These are phyloP conservation scores for Rutstroemia sp. DNA, from an alignment of 2,329 filamentous ascomycete species.

Conservation along the genomic window DNA sequence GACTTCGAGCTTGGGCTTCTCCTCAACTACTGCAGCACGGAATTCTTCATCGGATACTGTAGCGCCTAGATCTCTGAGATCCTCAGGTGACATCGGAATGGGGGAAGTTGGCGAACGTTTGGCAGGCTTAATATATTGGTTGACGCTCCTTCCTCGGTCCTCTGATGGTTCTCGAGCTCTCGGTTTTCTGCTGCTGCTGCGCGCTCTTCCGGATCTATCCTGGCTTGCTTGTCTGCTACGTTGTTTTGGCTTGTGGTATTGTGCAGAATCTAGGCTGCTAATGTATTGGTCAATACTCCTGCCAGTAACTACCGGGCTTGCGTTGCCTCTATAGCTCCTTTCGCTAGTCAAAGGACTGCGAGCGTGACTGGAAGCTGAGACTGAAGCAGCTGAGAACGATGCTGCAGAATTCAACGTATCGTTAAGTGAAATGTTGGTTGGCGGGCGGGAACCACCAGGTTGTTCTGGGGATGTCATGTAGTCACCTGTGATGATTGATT, in stretches of 20 bases:
- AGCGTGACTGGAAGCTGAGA: slow-evolving; percentile 44
- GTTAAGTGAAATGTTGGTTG: neutral
- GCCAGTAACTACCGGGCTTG: slow-evolving; percentile 51
- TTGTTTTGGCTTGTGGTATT: slow-evolving; percentile 49
- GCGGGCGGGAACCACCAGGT: slow-evolving; percentile 40
- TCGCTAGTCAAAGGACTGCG: slow-evolving; percentile 30
- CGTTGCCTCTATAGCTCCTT: slow-evolving; percentile 39
- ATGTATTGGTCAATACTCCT: slow-evolving; percentile 78
- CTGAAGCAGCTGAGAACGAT: slow-evolving; percentile 45
- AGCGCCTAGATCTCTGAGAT: slow-evolving; percentile 55
- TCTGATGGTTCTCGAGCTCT: slow-evolving; percentile 55
- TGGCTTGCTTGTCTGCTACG: slow-evolving; percentile 40
- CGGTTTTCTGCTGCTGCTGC: slow-evolving; percentile 42
- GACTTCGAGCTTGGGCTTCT: slow-evolving; percentile 24
- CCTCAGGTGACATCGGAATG: slow-evolving; percentile 89
- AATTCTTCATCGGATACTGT: slow-evolving; percentile 27
- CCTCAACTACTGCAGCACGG: slow-evolving; percentile 22
- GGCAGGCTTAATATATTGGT: slow-evolving; percentile 54
- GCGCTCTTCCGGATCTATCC: slow-evolving; percentile 33
- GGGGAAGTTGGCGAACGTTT: slow-evolving; percentile 90
- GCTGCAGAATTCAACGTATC: slow-evolving; percentile 29
- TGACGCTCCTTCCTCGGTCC: slow-evolving; percentile 60
- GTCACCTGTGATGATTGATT: slow-evolving; percentile 43
- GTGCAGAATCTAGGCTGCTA: slow-evolving; percentile 73
- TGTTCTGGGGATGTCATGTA: slow-evolving; percentile 49